phyloP scores from a whole-genome alignment of 192 early-diverging fungal genomes.

The Coemansia sp. region DNA sequence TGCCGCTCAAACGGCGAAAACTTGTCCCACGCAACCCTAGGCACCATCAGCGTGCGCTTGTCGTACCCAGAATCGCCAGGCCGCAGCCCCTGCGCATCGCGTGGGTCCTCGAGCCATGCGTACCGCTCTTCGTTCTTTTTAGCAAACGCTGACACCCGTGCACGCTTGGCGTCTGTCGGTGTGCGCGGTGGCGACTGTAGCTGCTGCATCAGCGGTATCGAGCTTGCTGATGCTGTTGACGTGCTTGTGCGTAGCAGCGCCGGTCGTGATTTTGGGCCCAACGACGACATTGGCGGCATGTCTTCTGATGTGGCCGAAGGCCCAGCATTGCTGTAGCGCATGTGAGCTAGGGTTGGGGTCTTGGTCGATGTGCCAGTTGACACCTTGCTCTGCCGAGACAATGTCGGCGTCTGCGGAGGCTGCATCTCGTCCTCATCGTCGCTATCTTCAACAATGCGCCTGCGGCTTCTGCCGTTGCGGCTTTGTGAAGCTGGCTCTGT shows the following conservation, averaged over 20 bases:
- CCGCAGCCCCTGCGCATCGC: slow-evolving; percentile 72
- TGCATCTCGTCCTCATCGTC: slow-evolving; percentile 20
- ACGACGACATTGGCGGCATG: slow-evolving; percentile 14
- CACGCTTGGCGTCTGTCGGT: slow-evolving; percentile 40
- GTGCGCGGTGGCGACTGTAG: slow-evolving; percentile 19
- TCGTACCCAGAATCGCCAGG: slow-evolving; percentile 82
- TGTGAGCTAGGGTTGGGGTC: slow-evolving; percentile 16
- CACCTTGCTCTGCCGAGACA: background rate
- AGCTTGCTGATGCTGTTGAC: slow-evolving; percentile 20
- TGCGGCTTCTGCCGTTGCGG: slow-evolving; percentile 11
- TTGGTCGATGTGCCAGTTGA: background rate
- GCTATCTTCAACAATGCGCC: slow-evolving; percentile 36
- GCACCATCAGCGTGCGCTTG: slow-evolving; percentile 85
- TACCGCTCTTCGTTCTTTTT: slow-evolving; percentile 85
- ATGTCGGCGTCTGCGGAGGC: background rate
- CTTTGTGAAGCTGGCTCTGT: background rate
- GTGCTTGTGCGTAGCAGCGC: slow-evolving; percentile 15
- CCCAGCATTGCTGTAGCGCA: slow-evolving; percentile 10
- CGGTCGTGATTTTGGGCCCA: slow-evolving; percentile 3
- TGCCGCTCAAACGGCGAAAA: slow-evolving; percentile 97
- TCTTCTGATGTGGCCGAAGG: slow-evolving; percentile 27
- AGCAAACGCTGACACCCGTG: slow-evolving; percentile 71
- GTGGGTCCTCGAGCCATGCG: slow-evolving; percentile 77
- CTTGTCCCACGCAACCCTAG: slow-evolving; percentile 70
- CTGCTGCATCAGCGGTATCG: slow-evolving; percentile 14